phyloP scores from a whole-genome alignment of 495 filamentous ascomycete genomes.

The Annulohypoxylon stygium region DNA sequence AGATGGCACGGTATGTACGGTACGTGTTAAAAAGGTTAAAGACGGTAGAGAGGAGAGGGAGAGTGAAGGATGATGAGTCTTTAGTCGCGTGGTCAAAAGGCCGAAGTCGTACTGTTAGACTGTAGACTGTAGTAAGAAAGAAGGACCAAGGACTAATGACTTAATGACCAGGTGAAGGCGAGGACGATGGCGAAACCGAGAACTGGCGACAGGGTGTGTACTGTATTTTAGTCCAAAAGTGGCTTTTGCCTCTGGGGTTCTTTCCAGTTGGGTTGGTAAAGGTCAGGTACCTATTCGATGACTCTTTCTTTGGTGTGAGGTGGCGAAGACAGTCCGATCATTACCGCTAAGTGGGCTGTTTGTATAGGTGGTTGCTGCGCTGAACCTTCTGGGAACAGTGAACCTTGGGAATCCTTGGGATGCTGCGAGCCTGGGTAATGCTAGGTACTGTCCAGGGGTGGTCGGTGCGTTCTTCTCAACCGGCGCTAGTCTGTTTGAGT shows the following conservation, averaged over 20 bases:
- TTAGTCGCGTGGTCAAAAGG: constrained; percentile 53
- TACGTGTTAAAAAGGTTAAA: not conserved
- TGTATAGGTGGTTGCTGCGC: constrained; percentile 57
- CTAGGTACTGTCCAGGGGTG: constrained; percentile 21
- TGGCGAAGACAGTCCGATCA: constrained; percentile 57
- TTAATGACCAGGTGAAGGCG: constrained; percentile 36
- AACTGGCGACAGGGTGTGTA: constrained; percentile 40
- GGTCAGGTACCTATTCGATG: constrained; percentile 52
- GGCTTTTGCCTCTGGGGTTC: constrained; percentile 47
- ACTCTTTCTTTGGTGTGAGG: constrained; percentile 58
- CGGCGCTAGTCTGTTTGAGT: too few species aligned
- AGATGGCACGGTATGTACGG: not conserved
- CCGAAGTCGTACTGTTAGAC: constrained; percentile 10
- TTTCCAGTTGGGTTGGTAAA: constrained; percentile 36
- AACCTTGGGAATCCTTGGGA: not conserved
- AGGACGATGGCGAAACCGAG: constrained; percentile 54
- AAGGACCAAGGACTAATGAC: constrained; percentile 1
- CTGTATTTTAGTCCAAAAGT: constrained; percentile 51
- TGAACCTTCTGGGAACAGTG: constrained; percentile 15
- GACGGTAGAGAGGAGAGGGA: constrained; percentile 26
- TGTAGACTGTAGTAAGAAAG: constrained; percentile 6
- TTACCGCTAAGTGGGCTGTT: constrained; percentile 62
- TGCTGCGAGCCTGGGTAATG: not conserved
- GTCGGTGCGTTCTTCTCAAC: constrained; percentile 12
- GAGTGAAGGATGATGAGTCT: constrained; percentile 33